A percentile compares a stretch with the other conserved stretches of the same genome.
These are phyloP conservation scores for Elaeagnus macrophylla DNA, from an alignment of 306 rosid species.

Conservation along the genomic window DNA sequence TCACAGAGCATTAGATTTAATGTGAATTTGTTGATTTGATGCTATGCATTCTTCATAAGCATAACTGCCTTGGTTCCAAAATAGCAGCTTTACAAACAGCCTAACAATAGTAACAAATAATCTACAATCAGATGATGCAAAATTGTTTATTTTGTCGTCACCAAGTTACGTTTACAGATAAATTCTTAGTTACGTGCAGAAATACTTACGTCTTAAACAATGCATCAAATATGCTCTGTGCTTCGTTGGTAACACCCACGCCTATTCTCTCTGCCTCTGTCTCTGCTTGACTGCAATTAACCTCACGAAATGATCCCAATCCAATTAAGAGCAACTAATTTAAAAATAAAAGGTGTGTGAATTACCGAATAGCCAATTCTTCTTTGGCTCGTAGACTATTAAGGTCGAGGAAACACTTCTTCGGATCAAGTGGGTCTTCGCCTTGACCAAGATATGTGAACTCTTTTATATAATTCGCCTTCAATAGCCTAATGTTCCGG, in stretches of 20 bases:
- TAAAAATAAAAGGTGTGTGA: background rate
- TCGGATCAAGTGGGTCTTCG: slow-evolving; percentile 71
- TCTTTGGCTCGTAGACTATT: slow-evolving; percentile 59
- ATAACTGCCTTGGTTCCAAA: too few relatives aligned
- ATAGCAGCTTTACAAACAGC: too few relatives aligned
- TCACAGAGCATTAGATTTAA: too few relatives aligned
- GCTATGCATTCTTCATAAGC: too few relatives aligned
- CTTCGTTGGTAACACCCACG: slow-evolving; percentile 82
- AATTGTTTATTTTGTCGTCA: too few relatives aligned
- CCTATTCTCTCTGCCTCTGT: slow-evolving; percentile 87
- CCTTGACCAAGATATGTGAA: slow-evolving; percentile 50
- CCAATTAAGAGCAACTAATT: background rate
- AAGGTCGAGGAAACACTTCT: slow-evolving; percentile 55
- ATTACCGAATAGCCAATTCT: slow-evolving; percentile 62
- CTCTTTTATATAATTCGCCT: slow-evolving; percentile 70
- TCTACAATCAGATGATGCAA: too few relatives aligned
- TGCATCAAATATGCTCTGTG: slow-evolving; percentile 86
- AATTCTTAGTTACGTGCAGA: background rate
- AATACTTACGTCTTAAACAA: slow-evolving; percentile 81
- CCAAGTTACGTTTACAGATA: too few relatives aligned
- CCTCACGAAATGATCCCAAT: background rate
- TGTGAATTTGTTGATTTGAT: too few relatives aligned
- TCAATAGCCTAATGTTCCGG: slow-evolving; percentile 63
- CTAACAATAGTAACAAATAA: too few relatives aligned
- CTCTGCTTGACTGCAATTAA: slow-evolving; percentile 66